Percentiles rank a stretch among this genome's conserved stretches.
phyloP scores from a whole-genome alignment of 371 early-diverging fungal species.

The Apophysomyces trapeziformis region DNA sequence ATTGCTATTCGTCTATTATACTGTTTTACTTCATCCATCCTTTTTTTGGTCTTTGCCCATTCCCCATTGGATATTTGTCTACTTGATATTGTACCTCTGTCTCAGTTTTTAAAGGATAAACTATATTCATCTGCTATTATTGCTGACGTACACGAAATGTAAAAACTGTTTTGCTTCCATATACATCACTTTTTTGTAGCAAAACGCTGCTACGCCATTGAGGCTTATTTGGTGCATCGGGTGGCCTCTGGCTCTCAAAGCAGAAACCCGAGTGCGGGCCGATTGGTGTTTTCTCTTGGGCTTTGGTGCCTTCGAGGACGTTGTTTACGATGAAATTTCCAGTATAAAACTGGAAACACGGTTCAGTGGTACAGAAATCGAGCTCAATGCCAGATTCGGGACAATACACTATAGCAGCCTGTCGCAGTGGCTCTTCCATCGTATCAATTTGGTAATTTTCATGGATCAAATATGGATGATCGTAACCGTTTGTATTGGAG shows the following conservation, averaged over 20 bases:
- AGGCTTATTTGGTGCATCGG: constrained; percentile 72
- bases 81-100: too few relatives aligned
- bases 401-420: constrained; percentile 49
- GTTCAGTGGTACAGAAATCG: constrained; percentile 64
- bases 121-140: too few relatives aligned
- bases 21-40: too few relatives aligned
- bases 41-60: not conserved
- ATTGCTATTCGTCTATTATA: too few relatives aligned
- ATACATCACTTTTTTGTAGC: constrained; percentile 52
- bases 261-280: constrained; percentile 64
- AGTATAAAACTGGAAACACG: constrained; percentile 80
- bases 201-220: constrained; percentile 54
- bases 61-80: too few relatives aligned
- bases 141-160: constrained; percentile 42
- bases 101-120: too few relatives aligned
- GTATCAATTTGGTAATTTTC: constrained; percentile 45
- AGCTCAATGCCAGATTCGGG: constrained; percentile 69
- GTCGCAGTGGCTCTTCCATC: constrained; percentile 37
- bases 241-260: constrained; percentile 69
- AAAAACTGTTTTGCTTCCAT: constrained; percentile 53
- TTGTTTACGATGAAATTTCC: constrained; percentile 59
- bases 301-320: constrained; percentile 43
- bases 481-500: constrained; percentile 54
- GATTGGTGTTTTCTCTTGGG: constrained; percentile 32
- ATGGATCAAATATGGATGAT: constrained; percentile 67